These are phyloP conservation scores for Pholiota microspora DNA, from an alignment of 768 basidiomycete genomes.

Conservation along the genomic window DNA sequence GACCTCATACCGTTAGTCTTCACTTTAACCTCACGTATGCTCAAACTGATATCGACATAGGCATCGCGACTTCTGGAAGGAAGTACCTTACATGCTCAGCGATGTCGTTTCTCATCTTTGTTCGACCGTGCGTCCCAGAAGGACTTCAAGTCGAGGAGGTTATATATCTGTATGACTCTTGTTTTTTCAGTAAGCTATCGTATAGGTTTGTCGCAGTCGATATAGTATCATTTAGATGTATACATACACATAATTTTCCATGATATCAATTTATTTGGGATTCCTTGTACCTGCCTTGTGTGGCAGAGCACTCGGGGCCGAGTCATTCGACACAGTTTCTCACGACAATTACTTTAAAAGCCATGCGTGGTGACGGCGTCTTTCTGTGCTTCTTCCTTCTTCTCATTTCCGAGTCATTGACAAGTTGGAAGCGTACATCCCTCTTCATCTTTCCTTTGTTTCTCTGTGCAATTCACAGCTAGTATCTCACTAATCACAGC, in stretches of 20 bases:
- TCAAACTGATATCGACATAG: slow-evolving; percentile 33
- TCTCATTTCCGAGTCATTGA: neutral
- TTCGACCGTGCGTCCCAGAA: slow-evolving; percentile 66
- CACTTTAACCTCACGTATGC: neutral
- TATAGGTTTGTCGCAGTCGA: neutral
- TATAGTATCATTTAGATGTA: neutral
- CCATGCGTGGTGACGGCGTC: neutral
- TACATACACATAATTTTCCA: neutral
- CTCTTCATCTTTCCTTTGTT: neutral
- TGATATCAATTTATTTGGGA: neutral
- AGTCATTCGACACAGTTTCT: neutral
- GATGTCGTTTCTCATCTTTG: slow-evolving; percentile 80
- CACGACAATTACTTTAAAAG: neutral
- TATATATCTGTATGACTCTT: slow-evolving; percentile 67
- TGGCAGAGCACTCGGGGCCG: neutral
- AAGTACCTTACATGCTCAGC: slow-evolving; percentile 81
- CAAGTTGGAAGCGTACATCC: neutral
- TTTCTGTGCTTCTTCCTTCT: neutral
- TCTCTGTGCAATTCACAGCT: neutral
- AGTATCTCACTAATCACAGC: neutral
- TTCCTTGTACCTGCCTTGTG: too few relatives aligned
- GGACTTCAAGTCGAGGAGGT: slow-evolving; percentile 61
- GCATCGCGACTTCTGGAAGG: slow-evolving; percentile 88
- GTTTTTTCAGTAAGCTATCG: neutral
- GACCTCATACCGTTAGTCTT: slow-evolving; percentile 78